phyloP scores from a whole-genome alignment of 805 yeast species.

The Groenewaldozyma salmanticensis region DNA sequence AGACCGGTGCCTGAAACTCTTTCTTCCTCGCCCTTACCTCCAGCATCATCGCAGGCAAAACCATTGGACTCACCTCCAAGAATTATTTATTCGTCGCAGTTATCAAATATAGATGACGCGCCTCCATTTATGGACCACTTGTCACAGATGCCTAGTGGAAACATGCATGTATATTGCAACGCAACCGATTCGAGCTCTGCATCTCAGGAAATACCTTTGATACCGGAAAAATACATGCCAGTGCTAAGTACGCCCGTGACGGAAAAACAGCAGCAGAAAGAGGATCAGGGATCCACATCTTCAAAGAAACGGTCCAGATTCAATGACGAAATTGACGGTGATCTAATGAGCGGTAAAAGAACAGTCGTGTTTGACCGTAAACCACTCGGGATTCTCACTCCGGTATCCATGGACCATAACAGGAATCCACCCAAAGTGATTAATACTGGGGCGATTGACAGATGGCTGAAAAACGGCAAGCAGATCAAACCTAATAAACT shows the following conservation, averaged over 20 bases:
- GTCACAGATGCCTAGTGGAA: no score
- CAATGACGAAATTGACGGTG: conserved; percentile 11
- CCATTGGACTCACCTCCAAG: background rate
- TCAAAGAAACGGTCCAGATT: conserved; percentile 1
- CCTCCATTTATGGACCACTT: no score
- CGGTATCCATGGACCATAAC: conserved; percentile 1
- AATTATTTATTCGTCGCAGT: background rate
- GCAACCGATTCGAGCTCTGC: no score
- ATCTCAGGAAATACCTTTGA: no score
- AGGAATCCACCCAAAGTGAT: no score
- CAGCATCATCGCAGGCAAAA: background rate
- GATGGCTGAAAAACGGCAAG: background rate
- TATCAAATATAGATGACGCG: background rate
- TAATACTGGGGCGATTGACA: conserved; percentile 2
- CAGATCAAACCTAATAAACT: background rate
- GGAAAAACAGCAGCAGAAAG: no score
- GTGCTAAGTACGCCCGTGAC: no score
- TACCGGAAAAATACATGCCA: no score
- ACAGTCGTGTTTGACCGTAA: conserved; percentile 6
- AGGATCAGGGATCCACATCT: no score
- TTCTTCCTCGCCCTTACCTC: background rate
- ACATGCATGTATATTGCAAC: no score
- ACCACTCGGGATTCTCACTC: background rate
- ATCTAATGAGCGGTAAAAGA: conserved; percentile 7
- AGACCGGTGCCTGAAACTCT: background rate